Evolutionary conservation across 257 asterid genomes (phyloP).

Genomic region (Ligustrum vulgare): DNA sequence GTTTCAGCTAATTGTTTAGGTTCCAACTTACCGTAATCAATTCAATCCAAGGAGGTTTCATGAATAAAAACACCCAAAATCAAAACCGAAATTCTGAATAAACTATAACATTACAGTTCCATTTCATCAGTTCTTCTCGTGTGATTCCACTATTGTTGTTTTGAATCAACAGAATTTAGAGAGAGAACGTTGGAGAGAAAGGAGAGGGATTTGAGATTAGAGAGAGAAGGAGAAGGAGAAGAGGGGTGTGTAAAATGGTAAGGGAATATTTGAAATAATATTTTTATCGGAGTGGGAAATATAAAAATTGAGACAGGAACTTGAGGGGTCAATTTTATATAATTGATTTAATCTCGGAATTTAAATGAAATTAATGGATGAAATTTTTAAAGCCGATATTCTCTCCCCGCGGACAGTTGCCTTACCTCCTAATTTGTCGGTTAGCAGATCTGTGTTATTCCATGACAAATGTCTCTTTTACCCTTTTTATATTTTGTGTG

Average conservation of each 20-base stretch:
- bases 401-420: conserved; percentile 38
- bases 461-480: not conserved
- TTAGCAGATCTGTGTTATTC: conserved; percentile 40
- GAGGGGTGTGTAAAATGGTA: conserved; percentile 22
- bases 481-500: too few species aligned
- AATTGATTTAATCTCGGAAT: not conserved
- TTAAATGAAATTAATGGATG: too few species aligned
- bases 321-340: conserved; percentile 12
- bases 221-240: not conserved
- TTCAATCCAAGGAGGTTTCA: conserved; percentile 63
- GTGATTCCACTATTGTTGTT: conserved; percentile 1
- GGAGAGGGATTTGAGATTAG: not conserved
- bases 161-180: conserved; percentile 33
- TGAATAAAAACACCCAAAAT: conserved; percentile 23
- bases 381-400: conserved; percentile 35
- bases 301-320: conserved; percentile 7
- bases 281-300: conserved; percentile 26
- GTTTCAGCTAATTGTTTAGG: not conserved
- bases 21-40: conserved; percentile 44
- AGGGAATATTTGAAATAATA: conserved; percentile 45
- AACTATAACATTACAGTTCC: conserved; percentile 3
- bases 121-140: conserved; percentile 5
- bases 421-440: conserved; percentile 68
- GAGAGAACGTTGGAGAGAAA: conserved; percentile 15
- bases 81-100: not conserved